phyloP scores from a whole-genome alignment of 805 yeast genomes.

The Candida maesae region DNA sequence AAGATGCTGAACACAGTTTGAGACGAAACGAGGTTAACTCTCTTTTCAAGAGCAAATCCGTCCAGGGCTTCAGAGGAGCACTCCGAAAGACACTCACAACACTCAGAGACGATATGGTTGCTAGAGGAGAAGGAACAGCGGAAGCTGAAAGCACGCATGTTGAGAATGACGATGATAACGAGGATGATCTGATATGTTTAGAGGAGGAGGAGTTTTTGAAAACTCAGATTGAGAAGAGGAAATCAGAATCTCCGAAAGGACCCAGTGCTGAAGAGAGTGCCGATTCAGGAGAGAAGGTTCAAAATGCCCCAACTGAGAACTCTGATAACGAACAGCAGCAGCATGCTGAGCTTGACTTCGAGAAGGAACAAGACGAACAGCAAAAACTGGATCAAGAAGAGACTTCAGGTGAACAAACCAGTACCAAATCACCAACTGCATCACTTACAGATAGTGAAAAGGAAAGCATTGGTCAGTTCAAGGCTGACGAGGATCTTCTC shows the following conservation, averaged over 20 bases:
- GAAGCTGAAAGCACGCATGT: slow-evolving; percentile 7
- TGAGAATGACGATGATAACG: slow-evolving; percentile 5
- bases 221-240: background rate
- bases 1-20: too few relatives aligned
- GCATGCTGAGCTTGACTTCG: too few relatives aligned
- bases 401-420: too few relatives aligned
- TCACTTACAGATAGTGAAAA: too few relatives aligned
- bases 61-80: slow-evolving; percentile 14
- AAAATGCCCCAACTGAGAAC: too few relatives aligned
- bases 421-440: too few relatives aligned
- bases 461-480: too few relatives aligned
- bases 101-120: slow-evolving; percentile 18
- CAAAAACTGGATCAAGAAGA: too few relatives aligned
- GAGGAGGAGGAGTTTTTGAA: slow-evolving; percentile 13
- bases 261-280: background rate
- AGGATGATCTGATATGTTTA: slow-evolving; percentile 12
- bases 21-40: slow-evolving; percentile 11
- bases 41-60: slow-evolving; percentile 26
- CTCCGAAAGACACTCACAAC: background rate
- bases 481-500: too few relatives aligned
- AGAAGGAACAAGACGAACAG: too few relatives aligned
- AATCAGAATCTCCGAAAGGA: background rate
- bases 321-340: too few relatives aligned
- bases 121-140: slow-evolving; percentile 7
- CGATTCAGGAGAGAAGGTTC: too few relatives aligned